phyloP scores from a whole-genome alignment of 2,329 filamentous ascomycete species.

The Phialocephala sp. region DNA sequence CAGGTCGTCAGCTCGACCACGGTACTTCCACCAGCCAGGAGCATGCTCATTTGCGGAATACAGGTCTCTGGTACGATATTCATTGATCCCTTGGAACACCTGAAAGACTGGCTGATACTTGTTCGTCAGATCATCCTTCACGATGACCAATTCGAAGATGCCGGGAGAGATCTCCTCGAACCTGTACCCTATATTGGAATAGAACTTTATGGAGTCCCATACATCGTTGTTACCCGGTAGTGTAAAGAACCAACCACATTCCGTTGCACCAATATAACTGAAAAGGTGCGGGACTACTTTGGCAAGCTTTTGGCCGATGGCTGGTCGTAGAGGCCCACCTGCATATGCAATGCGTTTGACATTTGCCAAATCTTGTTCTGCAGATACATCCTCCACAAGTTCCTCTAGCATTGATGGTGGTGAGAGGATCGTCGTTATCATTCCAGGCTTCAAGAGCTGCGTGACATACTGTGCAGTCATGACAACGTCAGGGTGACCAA shows the following conservation, averaged over 20 bases:
- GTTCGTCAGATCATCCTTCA: constrained; percentile 17
- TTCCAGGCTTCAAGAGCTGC: constrained; percentile 16
- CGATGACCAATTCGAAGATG: constrained; percentile 40
- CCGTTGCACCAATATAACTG: constrained; percentile 25
- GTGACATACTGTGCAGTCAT: constrained; percentile 19
- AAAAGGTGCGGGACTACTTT: constrained; percentile 18
- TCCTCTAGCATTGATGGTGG: constrained; percentile 28
- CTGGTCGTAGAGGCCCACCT: constrained; percentile 22
- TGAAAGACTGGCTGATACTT: constrained; percentile 43
- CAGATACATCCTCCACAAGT: constrained; percentile 14
- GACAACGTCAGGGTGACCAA: constrained; percentile 20
- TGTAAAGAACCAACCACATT: constrained; percentile 19
- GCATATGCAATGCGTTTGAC: constrained; percentile 26
- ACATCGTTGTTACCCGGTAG: constrained; percentile 11
- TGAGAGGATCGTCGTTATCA: constrained; percentile 9
- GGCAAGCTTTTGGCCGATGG: constrained; percentile 12
- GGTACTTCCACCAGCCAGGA: constrained; percentile 40
- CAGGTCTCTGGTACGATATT: constrained; percentile 47
- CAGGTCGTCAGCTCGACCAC: constrained; percentile 21
- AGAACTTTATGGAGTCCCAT: constrained; percentile 23
- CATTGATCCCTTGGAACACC: constrained; percentile 43
- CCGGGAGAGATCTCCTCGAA: constrained; percentile 25
- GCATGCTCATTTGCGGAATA: constrained; percentile 44
- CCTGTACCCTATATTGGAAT: constrained; percentile 21
- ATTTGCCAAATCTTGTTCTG: constrained; percentile 14